Evolutionary conservation across 2,329 filamentous ascomycete genomes (phyloP).

Genomic region (Fusarium xyrophilum): DNA sequence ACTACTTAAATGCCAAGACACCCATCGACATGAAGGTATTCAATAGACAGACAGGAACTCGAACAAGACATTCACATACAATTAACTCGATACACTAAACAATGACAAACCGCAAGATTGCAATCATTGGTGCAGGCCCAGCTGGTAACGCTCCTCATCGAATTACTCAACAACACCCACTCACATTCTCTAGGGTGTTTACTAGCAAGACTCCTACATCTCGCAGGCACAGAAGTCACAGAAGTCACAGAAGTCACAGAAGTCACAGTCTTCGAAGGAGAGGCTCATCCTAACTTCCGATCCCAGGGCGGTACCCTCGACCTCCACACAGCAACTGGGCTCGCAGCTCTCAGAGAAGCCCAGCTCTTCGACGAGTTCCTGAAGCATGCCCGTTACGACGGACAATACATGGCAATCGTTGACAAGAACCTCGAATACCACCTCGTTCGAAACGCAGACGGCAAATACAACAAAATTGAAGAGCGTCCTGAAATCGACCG

Average conservation of each 20-base stretch:
- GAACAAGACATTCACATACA: background rate
- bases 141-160: constrained; percentile 30
- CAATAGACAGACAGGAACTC: background rate
- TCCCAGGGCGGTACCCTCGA: constrained; percentile 62
- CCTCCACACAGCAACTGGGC: constrained; percentile 58
- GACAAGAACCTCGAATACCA: constrained; percentile 50
- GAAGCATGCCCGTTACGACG: constrained; percentile 59
- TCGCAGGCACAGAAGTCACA: constrained; percentile 53
- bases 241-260: no score
- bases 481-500: constrained; percentile 63
- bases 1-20: constrained; percentile 14
- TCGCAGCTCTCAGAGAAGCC: constrained; percentile 58
- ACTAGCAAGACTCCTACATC: constrained; percentile 58
- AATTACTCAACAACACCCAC: background rate
- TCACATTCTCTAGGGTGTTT: constrained; percentile 37
- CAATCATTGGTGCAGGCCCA: constrained; percentile 42
- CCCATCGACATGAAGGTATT: background rate
- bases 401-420: constrained; percentile 57
- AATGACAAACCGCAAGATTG: constrained; percentile 38
- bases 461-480: constrained; percentile 35
- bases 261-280: constrained; percentile 59
- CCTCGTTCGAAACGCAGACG: constrained; percentile 40
- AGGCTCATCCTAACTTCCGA: constrained; percentile 52
- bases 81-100: background rate
- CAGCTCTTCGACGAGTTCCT: constrained; percentile 58